Evolutionary conservation across 2,329 filamentous ascomycete genomes (phyloP), one percentile per base, ranked within the genome.

Genomic region (Polychaeton citri): DNA sequence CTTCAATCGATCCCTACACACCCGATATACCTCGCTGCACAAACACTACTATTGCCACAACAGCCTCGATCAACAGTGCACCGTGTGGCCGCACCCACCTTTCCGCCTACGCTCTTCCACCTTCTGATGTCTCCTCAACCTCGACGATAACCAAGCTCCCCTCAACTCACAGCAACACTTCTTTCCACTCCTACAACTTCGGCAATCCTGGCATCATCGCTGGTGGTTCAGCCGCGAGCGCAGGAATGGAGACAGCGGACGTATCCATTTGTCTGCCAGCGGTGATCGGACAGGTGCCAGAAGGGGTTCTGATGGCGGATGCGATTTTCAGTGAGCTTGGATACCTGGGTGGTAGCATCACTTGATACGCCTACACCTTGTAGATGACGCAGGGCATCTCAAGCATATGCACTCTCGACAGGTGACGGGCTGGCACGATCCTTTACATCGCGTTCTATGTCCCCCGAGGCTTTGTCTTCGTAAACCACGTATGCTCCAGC

Each of bases 271-370:
- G 10, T 36, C 37, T 33, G 7, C 30, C 32, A 30, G 20, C 26
- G 31, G 19, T 30, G 32, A 34, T 24, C 31, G 30, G 15, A 15
- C 24, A 10, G 24, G 15, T 3, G 21, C 35, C 38, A 31, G 37
- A 42, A 24, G 40, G 37, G 19, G 32, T 21, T 12, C 46, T 43
- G 31, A 39, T 54, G 35, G 41, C 42, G 6, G 47, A 54, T 9
- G 44, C 46, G 5, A 49, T 55, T 19, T 52, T 53, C 39, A 43
- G 39, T 36, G 53, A 56, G 39, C 41, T 56, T 24, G 49, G 49
- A 8, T 56, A 50, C 39, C 39, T 53, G 31, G 46, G 48, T 5
- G 36, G 38, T 5, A 48, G 43, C 32, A 53, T 55, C 26, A 32
- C 18, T 3, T 28, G n/a, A n/a, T n/a, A n/a, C n/a, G n/a, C n/a